Evolutionary conservation across 2,329 filamentous ascomycete genomes (phyloP).

Genomic region (Ophiostoma piceae): DNA sequence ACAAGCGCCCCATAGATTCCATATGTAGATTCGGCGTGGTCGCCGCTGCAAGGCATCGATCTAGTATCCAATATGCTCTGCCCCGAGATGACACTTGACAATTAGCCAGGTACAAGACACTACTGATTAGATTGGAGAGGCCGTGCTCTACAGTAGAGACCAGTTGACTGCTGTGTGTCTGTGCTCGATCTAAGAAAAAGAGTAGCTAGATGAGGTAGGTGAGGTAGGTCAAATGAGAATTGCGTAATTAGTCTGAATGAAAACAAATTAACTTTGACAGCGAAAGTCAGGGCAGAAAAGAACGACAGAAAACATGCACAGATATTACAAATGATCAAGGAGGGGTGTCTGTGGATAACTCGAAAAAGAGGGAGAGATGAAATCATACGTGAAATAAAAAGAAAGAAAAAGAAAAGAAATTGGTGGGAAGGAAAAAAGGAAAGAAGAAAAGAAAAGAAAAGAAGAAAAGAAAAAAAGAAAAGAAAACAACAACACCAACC

Average conservation of each 20-base stretch:
- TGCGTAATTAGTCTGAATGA: neutral
- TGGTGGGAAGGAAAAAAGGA: neutral
- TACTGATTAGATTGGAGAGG: neutral
- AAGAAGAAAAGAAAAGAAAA: neutral
- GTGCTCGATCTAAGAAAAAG: neutral
- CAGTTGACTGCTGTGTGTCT: neutral
- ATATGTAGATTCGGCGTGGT: neutral
- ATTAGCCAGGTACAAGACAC: constrained; percentile 1
- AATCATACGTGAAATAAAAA: neutral
- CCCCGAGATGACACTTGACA: neutral
- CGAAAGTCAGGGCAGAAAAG: neutral
- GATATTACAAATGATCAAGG: no score
- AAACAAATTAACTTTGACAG: neutral
- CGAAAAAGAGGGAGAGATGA: neutral
- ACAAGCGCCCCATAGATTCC: neutral
- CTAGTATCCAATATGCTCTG: neutral
- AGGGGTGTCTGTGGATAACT: neutral
- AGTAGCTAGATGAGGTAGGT: neutral
- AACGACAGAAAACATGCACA: neutral
- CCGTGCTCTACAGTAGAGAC: neutral
- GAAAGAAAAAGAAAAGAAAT: neutral
- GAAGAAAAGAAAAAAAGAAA: neutral
- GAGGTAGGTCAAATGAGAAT: neutral
- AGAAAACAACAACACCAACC: neutral
- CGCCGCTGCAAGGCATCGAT: neutral